Conservation (phyloP, 2,329 filamentous ascomycete species). For the Venturia carpophila region DNA sequence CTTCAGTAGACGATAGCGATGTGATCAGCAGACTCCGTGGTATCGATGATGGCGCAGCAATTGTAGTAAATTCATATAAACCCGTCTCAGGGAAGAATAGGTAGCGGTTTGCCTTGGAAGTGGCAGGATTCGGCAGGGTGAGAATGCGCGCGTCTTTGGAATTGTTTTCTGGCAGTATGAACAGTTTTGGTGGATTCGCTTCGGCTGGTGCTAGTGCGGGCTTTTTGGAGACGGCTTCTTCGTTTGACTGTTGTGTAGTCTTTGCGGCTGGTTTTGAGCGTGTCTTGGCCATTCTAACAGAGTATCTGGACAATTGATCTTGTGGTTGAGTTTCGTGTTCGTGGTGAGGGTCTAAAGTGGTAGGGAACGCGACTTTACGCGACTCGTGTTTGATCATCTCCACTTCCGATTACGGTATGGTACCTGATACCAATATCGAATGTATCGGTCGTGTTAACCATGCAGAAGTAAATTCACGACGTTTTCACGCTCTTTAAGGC, state of each 20-base stretch:
- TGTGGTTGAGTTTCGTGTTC: slow-evolving; percentile 1
- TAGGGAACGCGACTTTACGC: slow-evolving; percentile 1
- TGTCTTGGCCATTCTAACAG: slow-evolving; percentile 9
- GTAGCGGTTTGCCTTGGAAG: slow-evolving; percentile 42
- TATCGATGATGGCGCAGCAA: slow-evolving; percentile 43
- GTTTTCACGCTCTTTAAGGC: background rate
- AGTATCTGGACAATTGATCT: background rate
- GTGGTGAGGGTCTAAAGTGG: background rate
- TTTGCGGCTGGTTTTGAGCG: slow-evolving; percentile 9
- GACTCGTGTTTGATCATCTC: slow-evolving; percentile 1
- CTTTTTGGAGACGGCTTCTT: slow-evolving; percentile 23
- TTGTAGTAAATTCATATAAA: slow-evolving; percentile 53
- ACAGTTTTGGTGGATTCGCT: slow-evolving; percentile 43
- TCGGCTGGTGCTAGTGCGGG: slow-evolving; percentile 30
- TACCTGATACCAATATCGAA: background rate
- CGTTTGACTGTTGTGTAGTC: background rate
- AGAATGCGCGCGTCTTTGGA: slow-evolving; percentile 48
- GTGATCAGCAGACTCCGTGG: slow-evolving; percentile 50
- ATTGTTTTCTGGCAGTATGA: slow-evolving; percentile 48
- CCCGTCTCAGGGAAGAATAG: slow-evolving; percentile 52
- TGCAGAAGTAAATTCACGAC: background rate
- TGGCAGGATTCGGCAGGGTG: slow-evolving; percentile 48
- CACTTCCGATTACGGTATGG: background rate
- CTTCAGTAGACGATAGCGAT: slow-evolving; percentile 22
- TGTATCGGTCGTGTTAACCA: background rate